Evolutionary conservation across 192 early-diverging fungal species (phyloP).

Genomic region (Thoreauomyces humboldtii): DNA sequence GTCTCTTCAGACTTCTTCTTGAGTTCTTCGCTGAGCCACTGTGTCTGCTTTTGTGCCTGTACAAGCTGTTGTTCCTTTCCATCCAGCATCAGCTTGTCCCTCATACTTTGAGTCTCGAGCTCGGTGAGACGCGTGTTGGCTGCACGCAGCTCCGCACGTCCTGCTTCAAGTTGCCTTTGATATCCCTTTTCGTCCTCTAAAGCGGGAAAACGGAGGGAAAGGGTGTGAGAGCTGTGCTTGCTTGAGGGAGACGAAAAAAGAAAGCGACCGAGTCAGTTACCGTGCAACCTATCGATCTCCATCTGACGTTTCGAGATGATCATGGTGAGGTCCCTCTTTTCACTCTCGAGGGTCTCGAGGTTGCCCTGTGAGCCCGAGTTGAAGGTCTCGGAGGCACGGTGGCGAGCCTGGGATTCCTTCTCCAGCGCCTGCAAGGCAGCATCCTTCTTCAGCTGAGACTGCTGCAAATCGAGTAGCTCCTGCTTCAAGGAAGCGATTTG

Average conservation of each 20-base stretch:
- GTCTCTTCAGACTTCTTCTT: slow-evolving; percentile 53
- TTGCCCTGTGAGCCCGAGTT: too few relatives aligned
- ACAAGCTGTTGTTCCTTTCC: slow-evolving; percentile 56
- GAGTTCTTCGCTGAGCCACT: slow-evolving; percentile 72
- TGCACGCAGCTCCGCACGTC: slow-evolving; percentile 23
- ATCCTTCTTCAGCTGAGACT: not conserved
- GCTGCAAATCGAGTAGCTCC: too few relatives aligned
- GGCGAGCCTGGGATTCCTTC: too few relatives aligned
- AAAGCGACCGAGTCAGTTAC: too few relatives aligned
- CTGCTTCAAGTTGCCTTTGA: not conserved
- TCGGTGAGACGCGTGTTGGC: slow-evolving; percentile 22
- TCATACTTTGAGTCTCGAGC: slow-evolving; percentile 21
- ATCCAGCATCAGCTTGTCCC: slow-evolving; percentile 16
- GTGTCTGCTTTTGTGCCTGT: slow-evolving; percentile 53
- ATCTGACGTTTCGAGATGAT: slow-evolving; percentile 13
- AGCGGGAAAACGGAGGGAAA: too few relatives aligned
- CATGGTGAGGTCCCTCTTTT: slow-evolving; percentile 20
- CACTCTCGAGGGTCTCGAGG: too few relatives aligned
- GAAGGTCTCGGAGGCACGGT: too few relatives aligned
- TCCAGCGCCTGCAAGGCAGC: not conserved
- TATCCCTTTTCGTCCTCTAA: slow-evolving; percentile 20
- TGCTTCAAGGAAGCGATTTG: not conserved
- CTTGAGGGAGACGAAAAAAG: not conserved
- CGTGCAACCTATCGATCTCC: slow-evolving; percentile 16
- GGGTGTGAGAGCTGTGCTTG: not conserved